phyloP scores from a whole-genome alignment of 2,329 filamentous ascomycete genomes.

The Calonectria hawksworthii region DNA sequence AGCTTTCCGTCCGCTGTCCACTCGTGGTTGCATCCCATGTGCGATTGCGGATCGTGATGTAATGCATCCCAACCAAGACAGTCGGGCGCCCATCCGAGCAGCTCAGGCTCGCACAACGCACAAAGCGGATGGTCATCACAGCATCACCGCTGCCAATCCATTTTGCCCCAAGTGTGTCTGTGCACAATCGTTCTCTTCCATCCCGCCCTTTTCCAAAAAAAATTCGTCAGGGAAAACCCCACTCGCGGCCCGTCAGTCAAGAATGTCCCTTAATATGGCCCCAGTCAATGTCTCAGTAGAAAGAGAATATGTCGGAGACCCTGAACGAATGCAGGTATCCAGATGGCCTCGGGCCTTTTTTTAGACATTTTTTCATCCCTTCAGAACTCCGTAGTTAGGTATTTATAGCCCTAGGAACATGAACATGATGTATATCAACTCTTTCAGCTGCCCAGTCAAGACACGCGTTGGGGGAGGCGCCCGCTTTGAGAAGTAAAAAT shows the following conservation, averaged over 20 bases:
- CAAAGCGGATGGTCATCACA: not conserved
- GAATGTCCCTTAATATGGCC: not conserved
- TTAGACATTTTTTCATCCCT: not conserved
- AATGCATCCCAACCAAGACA: constrained; percentile 11
- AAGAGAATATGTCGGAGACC: not conserved
- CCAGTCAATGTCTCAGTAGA: constrained; percentile 15
- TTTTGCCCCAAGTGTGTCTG: not conserved
- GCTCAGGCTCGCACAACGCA: not conserved
- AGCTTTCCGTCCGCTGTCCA: constrained; percentile 13
- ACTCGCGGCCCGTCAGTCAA: constrained; percentile 1
- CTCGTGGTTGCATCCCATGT: constrained; percentile 28
- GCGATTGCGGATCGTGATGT: constrained; percentile 12
- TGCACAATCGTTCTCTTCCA: not conserved
- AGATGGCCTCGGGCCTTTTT: not conserved
- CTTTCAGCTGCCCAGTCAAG: not conserved
- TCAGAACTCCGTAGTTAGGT: not conserved
- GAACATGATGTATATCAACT: not conserved
- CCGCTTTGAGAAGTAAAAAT: not conserved
- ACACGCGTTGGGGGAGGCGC: no score
- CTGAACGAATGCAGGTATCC: not conserved
- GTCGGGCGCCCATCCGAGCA: not conserved
- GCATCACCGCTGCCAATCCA: not conserved
- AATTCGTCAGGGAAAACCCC: constrained; percentile 2
- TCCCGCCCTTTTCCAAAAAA: not conserved
- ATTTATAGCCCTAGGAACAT: not conserved